phyloP scores from a whole-genome alignment of 108 stramenopile species.

The Pseudonitzschia multiseries region DNA sequence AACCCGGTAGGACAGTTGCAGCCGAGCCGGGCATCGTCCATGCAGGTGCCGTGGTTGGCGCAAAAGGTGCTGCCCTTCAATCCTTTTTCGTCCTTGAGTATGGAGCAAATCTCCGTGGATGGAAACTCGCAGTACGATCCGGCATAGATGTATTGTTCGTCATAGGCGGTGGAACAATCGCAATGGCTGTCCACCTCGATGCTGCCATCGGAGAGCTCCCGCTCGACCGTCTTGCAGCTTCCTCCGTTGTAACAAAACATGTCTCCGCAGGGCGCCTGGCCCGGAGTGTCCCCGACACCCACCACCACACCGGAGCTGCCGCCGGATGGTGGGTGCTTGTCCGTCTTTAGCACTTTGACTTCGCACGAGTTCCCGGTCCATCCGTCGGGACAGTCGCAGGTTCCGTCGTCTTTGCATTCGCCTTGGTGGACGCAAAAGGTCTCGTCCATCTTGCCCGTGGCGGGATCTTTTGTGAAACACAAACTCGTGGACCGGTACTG shows the following conservation, averaged over 20 bases:
- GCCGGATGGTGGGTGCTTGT: not conserved
- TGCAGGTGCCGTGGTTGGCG: constrained; percentile 45
- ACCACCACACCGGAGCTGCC: not conserved
- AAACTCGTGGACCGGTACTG: constrained; percentile 36
- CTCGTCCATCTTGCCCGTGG: not conserved
- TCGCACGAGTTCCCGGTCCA: constrained; percentile 51
- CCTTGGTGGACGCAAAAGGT: constrained; percentile 13
- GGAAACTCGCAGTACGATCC: constrained; percentile 32
- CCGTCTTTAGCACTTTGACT: not conserved
- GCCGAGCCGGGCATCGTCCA: constrained; percentile 21
- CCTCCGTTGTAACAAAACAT: constrained; percentile 50
- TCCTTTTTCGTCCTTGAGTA: not conserved
- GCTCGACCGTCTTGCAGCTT: constrained; percentile 20
- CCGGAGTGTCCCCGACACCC: not conserved
- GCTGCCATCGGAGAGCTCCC: constrained; percentile 7
- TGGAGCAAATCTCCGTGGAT: constrained; percentile 30
- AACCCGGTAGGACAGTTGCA: constrained; percentile 39
- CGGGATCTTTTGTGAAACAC: not conserved
- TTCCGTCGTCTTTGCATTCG: constrained; percentile 1
- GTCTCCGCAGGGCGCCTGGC: constrained; percentile 24
- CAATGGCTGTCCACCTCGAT: constrained; percentile 19
- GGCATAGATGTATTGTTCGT: constrained; percentile 28
- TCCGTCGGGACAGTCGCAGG: constrained; percentile 36
- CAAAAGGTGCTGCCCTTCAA: constrained; percentile 31
- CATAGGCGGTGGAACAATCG: constrained; percentile 47